Evolutionary conservation across 163 green algal genomes (phyloP), one percentile per base, ranked within the genome.

Genomic region (Coccomyxa subellipsoidea): DNA sequence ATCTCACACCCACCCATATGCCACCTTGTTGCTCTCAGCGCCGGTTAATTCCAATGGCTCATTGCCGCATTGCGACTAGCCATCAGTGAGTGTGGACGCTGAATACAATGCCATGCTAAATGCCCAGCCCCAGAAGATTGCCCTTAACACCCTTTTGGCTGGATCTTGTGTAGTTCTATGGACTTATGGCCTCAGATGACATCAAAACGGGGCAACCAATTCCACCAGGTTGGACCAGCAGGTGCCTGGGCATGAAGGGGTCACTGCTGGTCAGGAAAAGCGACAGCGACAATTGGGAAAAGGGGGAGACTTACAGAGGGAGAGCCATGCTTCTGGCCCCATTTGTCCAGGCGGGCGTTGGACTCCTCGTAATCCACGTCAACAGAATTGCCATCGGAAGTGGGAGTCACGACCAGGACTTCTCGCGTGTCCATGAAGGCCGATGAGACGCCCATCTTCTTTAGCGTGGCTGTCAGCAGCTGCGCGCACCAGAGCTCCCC

Each of bases 401-500:
- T 96, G 37, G 93, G 91, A 8, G 80, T 90, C 23, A 98, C 94
- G 12, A 87, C 80, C 35, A 82, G 54, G 31, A 82, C 54, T 18
- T 99, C 95, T 4, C 96, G 87, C 0, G 96, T 94, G 90, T 99
- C 96, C 93, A 99, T 94, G 85, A 97, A 96, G 7, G 36, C 80
- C 25, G 80, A 87, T 69, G 89, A 72, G 54, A 76, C 79, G 27
- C 89, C 90, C 77, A 90, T 77, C 73, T 93, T 84, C 54, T 85
- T 78, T 83, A 92, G 93, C 23, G 83, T 88, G 4, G 93, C 89
- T 0, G 94, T 83, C 32, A 96, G 91, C 37, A 99, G 91, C 80
- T 90, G 89, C 29, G 94, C 95, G 54, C 88, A 96, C 96, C 96
- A 99, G 18, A 99, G 91, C 90, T 99, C 96, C 36, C 96, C 96